Base-by-base conservation (phyloP, 768 basidiomycete genomes). In the Kwoniella pini region DNA sequence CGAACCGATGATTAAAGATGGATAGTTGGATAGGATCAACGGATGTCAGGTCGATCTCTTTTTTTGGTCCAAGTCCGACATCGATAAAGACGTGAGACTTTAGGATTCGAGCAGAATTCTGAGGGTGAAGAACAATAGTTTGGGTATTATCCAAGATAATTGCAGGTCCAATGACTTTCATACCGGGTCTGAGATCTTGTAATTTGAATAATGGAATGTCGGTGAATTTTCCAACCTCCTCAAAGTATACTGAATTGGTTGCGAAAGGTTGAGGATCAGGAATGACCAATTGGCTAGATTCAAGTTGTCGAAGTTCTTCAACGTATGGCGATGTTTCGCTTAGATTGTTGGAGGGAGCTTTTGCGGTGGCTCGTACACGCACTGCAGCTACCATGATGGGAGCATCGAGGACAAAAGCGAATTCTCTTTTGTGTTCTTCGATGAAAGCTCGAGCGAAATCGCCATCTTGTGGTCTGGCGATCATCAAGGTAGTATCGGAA, bases 71-170 rank as follows among this genome's bases (percentile, higher is more conserved):
- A 12, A 72, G 57, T 11, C 71, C 71, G 44, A 72, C 71, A 38
- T 72, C 71, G 53, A 68, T 68, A 57, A 63, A 63, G 38, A 73
- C 62, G 48, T 70, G 64, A 12, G 64, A 62, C 15, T 43, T 55
- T 13, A 71, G 64, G 19, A 71, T 66, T 26, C 57, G 58, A 11
- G 69, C 69, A n/a, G 46, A 60, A 42, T 71, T 71, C 22, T 63
- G 53, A 19, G 67, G 69, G 21, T 91, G 85, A 4, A 98, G 78
- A 27, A 98, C 88, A 63, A 97, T 91, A 22, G 94, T 96, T 81
- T 96, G 95, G 19, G 94, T 97, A 64, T 91, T 83, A 77, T 98
- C 94, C 69, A 96, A 89, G 63, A 98, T 88, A 85, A 97, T 88
- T 36, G 91, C 91, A 6, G 95, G 93, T 5, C 94, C 95, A 33